Evolutionary conservation across 2,329 filamentous ascomycete genomes (phyloP).

Genomic region (Sclerotiophoma versabilis): DNA sequence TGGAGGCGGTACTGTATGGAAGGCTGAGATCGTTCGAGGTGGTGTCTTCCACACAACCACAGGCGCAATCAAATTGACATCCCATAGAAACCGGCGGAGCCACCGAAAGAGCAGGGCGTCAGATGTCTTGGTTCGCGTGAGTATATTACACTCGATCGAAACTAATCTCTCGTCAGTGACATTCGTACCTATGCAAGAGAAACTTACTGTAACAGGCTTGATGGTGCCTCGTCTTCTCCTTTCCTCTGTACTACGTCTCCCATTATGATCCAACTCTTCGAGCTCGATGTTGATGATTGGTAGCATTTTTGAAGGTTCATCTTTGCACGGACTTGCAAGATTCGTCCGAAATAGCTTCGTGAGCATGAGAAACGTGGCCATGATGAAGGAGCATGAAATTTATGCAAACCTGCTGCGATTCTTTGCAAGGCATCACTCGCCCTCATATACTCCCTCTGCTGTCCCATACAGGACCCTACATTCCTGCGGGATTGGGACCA

Average conservation of each 20-base stretch:
- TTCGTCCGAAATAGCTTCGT: background rate
- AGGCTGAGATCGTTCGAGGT: background rate
- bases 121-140: background rate
- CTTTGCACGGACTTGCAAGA: background rate
- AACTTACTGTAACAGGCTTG: slow-evolving; percentile 6
- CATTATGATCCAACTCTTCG: slow-evolving; percentile 5
- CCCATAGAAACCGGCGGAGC: background rate
- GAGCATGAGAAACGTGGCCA: background rate
- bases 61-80: slow-evolving; percentile 2
- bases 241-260: slow-evolving; percentile 1
- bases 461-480: background rate
- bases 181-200: background rate
- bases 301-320: background rate
- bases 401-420: background rate
- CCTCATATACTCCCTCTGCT: slow-evolving; percentile 2
- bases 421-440: background rate
- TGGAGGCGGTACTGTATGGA: background rate
- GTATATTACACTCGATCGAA: background rate
- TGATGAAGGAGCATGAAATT: background rate
- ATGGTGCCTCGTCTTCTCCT: background rate
- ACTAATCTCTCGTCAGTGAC: background rate
- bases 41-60: too few species aligned
- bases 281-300: slow-evolving; percentile 10
- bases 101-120: background rate
- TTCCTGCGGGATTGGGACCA: slow-evolving; percentile 11